Conservation (phyloP, 495 filamentous ascomycete genomes). For the Amniculicola lignicola region DNA sequence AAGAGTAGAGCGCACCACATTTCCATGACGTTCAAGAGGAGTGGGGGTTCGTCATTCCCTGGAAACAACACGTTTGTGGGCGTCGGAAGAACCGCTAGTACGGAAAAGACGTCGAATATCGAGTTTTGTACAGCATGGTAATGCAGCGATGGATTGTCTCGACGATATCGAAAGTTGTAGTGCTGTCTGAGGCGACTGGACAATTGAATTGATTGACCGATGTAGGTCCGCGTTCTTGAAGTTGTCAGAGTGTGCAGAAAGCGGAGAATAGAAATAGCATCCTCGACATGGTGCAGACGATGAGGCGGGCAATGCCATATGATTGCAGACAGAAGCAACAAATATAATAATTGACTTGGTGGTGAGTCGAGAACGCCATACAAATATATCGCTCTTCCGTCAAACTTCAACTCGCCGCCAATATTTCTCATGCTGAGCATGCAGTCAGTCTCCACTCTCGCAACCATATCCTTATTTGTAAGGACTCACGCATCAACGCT, state of each 20-base stretch:
- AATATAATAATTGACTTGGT: too few species aligned
- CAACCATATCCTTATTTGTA: neutral
- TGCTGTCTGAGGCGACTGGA: conserved; percentile 19
- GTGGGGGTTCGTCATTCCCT: conserved; percentile 21
- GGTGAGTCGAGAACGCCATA: neutral
- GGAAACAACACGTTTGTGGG: neutral
- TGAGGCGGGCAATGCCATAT: too few species aligned
- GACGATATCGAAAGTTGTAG: conserved; percentile 30
- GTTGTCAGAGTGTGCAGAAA: neutral
- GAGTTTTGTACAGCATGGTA: conserved; percentile 28
- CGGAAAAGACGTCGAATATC: conserved; percentile 17
- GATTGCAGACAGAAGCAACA: too few species aligned
- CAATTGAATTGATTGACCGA: conserved; percentile 27
- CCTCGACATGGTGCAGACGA: too few species aligned
- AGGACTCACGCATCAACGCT: neutral
- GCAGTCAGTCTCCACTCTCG: too few species aligned
- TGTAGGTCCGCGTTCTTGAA: conserved; percentile 13
- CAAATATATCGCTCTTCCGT: neutral
- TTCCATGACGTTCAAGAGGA: conserved; percentile 30
- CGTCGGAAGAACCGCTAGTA: conserved; percentile 20
- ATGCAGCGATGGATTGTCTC: conserved; percentile 32
- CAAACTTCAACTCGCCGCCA: neutral
- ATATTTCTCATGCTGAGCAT: neutral
- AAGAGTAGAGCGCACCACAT: conserved; percentile 30
- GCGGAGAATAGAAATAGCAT: too few species aligned